Conservation (phyloP, 257 asterid genomes). For the Solanum lignicaule region DNA sequence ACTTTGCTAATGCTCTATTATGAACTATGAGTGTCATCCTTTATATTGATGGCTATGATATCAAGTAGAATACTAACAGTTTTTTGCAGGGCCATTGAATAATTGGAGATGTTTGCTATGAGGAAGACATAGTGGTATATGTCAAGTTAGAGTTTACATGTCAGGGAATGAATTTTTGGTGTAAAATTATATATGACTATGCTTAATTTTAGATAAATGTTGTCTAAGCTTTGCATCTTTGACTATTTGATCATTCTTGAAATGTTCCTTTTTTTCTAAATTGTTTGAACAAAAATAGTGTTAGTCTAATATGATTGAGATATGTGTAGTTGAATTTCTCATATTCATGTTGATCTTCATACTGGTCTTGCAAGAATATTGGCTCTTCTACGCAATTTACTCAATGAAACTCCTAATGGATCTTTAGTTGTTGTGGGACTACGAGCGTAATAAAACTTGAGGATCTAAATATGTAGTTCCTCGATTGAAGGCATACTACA, state of each 20-base stretch:
- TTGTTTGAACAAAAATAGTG: no score
- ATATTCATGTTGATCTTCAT: constrained; percentile 90
- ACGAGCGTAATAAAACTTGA: constrained; percentile 71
- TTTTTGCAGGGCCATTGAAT: not conserved
- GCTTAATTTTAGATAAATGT: no score
- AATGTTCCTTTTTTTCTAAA: no score
- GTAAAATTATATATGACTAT: no score
- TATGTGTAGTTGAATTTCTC: constrained; percentile 76
- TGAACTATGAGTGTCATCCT: not conserved
- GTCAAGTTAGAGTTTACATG: no score
- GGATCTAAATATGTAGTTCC: constrained; percentile 84
- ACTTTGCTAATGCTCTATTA: not conserved
- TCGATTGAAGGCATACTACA: constrained; percentile 63
- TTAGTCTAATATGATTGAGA: no score
- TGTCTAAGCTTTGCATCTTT: no score
- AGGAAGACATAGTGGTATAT: not conserved
- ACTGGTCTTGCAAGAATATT: constrained; percentile 91
- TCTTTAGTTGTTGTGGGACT: constrained; percentile 79
- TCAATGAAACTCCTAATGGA: constrained; percentile 51
- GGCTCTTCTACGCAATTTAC: constrained; percentile 50
- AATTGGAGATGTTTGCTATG: constrained; percentile 16
- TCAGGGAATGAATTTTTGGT: no score
- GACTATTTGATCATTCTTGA: no score
- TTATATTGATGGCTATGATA: not conserved
- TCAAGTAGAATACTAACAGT: not conserved